Evolutionary conservation across 768 basidiomycete genomes (phyloP), one percentile per base, ranked within the genome.

Genomic region (Guyanaporus albipodus): DNA sequence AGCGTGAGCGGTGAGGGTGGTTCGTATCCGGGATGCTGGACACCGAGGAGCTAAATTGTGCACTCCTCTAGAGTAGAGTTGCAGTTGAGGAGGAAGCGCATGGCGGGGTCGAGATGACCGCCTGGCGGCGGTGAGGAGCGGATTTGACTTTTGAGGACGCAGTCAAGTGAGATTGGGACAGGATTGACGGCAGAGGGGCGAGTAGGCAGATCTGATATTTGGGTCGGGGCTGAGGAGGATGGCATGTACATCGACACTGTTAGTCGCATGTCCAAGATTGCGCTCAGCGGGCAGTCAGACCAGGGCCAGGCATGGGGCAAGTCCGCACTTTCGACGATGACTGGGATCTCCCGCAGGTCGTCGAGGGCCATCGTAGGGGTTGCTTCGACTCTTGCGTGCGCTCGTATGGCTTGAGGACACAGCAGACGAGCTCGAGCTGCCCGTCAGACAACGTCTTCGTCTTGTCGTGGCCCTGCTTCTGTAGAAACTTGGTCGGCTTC

Each of bases 61-160:
- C 82, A 92, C 59, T 77, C 83, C 63, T 96, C 92, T 2, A 87
- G 90, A 4, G 77, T 79, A 14, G 91, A 81, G 67, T 97, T 94
- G 55, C 81, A 80, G 69, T 97, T 94, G 50, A 95, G 75, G 17
- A 97, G 73, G 68, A 92, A 90, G 37, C 91, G 76, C 73, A 92
- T 81, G 3, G 87, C 89, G 63, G 86, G 87, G 70, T 89, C 87
- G 40, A 89, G 67, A 48, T 85, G 83, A 21, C 82, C 84, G 79
- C 57, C 81, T 83, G 3, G 83, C 85, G 0, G 83, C 85, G 2
- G 80, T 76, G 39, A 89, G 71, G 12, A 89, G 70, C 1, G 82
- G 74, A 15, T 70, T 70, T 2, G 67, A 50, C 60, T 76, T 74
- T 78, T 36, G 79, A 73, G 6, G 65, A 63, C 0, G n/a, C n/a